These are phyloP conservation scores for Luffa aegyptiaca DNA, from an alignment of 306 rosid species.

Conservation along the genomic window DNA sequence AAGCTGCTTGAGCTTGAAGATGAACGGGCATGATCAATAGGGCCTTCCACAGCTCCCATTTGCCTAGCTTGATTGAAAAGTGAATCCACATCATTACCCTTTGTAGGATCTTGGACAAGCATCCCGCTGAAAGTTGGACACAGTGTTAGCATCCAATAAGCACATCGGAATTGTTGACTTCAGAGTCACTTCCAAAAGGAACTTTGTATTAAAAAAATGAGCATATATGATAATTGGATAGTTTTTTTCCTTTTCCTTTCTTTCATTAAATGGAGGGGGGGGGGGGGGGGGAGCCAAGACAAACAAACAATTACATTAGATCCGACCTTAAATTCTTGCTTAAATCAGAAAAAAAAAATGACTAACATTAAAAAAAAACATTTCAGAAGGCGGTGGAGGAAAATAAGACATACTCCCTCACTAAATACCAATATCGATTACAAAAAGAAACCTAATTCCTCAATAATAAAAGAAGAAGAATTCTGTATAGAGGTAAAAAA, in stretches of 20 bases:
- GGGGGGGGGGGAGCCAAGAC: neutral
- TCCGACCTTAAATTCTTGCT: neutral
- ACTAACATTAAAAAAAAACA: neutral
- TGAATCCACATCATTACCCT: constrained; percentile 78
- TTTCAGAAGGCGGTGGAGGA: neutral
- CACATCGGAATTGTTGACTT: neutral
- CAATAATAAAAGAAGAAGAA: neutral
- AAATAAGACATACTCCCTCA: neutral
- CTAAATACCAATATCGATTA: neutral
- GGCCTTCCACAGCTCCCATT: constrained; percentile 82
- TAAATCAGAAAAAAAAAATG: neutral
- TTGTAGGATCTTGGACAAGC: constrained; percentile 97
- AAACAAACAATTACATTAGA: neutral
- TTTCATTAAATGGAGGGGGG: neutral
- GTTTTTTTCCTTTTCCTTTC: neutral
- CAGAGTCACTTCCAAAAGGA: neutral
- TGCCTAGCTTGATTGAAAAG: constrained; percentile 83
- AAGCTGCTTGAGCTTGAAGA: constrained; percentile 84
- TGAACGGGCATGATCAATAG: constrained; percentile 51
- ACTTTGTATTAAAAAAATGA: neutral
- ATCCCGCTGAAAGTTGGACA: constrained; percentile 56
- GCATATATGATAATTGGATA: neutral
- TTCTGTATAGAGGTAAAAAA: neutral
- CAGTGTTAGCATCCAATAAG: neutral
- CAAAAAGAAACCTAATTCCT: neutral